Conservation (phyloP, 2,329 filamentous ascomycete genomes). For the Bipolaris sorokiniana region DNA sequence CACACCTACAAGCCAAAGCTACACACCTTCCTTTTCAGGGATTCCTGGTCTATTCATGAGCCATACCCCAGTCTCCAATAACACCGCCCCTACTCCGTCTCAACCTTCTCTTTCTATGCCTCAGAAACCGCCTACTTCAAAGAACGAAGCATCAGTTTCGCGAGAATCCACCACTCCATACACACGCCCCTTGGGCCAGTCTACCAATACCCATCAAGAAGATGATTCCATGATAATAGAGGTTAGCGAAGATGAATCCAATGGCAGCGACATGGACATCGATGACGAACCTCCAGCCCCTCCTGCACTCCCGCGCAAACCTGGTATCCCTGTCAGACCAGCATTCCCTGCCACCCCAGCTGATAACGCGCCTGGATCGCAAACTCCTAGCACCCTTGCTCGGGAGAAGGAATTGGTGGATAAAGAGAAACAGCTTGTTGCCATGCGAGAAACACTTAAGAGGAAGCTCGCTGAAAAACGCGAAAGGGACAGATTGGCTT, state of each 20-base stretch:
- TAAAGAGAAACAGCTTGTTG: conserved; percentile 59
- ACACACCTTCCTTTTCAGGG: conserved; percentile 38
- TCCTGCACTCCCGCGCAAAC: conserved; percentile 27
- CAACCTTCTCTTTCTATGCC: conserved; percentile 16
- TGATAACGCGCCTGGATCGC: conserved; percentile 43
- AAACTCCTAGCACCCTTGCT: conserved; percentile 46
- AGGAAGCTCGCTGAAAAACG: conserved; percentile 37
- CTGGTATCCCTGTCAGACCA: conserved; percentile 36
- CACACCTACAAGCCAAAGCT: conserved; percentile 12
- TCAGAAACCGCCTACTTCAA: conserved; percentile 68
- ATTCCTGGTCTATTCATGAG: conserved; percentile 63
- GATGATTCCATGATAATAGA: conserved; percentile 77
- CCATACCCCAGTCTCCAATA: conserved; percentile 17
- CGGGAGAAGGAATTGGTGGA: conserved; percentile 53
- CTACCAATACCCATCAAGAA: conserved; percentile 58
- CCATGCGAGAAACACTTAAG: conserved; percentile 42
- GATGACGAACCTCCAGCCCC: conserved; percentile 58
- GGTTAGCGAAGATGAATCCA: conserved; percentile 76
- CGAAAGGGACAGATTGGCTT: conserved; percentile 26
- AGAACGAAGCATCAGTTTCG: conserved; percentile 63
- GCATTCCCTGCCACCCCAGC: conserved; percentile 31
- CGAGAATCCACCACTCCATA: conserved; percentile 36
- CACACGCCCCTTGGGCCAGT: conserved; percentile 69
- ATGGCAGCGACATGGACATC: conserved; percentile 69
- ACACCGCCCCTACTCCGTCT: conserved; percentile 11